Percentiles rank a stretch among this genome's conserved stretches.
Conservation (phyloP, 2,329 filamentous ascomycete species). For the Aquanectria penicillioides region DNA sequence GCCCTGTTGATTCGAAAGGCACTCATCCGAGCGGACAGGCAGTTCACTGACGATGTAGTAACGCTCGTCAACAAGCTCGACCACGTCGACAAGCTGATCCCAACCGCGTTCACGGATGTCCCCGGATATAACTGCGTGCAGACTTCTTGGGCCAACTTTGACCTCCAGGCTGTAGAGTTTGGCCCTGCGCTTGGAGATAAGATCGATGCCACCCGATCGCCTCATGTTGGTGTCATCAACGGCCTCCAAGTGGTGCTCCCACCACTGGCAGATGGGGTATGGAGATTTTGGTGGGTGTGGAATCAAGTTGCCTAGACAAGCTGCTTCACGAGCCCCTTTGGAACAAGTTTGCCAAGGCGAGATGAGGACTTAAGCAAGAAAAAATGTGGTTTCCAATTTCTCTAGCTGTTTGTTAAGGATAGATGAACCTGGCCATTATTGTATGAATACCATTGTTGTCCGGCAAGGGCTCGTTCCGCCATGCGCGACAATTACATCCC, state of each 20-base stretch:
- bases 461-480: too few relatives aligned
- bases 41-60: conserved; percentile 26
- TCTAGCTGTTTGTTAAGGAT: too few relatives aligned
- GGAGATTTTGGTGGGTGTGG: conserved; percentile 23
- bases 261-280: conserved; percentile 14
- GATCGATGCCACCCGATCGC: conserved; percentile 24
- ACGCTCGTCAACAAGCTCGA: conserved; percentile 12
- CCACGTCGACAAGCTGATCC: conserved; percentile 15
- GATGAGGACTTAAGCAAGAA: neutral
- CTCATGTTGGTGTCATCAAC: conserved; percentile 18
- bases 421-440: too few relatives aligned
- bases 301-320: conserved; percentile 3
- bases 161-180: conserved; percentile 14
- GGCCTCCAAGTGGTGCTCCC: conserved; percentile 23
- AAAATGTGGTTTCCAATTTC: too few relatives aligned
- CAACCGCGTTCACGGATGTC: conserved; percentile 26
- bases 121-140: conserved; percentile 19
- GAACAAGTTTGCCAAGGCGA: conserved; percentile 22
- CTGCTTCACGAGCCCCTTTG: conserved; percentile 17
- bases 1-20: conserved; percentile 25
- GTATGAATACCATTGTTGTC: too few relatives aligned
- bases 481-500: too few relatives aligned
- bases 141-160: conserved; percentile 23
- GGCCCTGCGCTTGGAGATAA: conserved; percentile 11
- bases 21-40: conserved; percentile 1